Evolutionary conservation across 2,329 filamentous ascomycete genomes (phyloP).

Genomic region (Penicillium concentricum): DNA sequence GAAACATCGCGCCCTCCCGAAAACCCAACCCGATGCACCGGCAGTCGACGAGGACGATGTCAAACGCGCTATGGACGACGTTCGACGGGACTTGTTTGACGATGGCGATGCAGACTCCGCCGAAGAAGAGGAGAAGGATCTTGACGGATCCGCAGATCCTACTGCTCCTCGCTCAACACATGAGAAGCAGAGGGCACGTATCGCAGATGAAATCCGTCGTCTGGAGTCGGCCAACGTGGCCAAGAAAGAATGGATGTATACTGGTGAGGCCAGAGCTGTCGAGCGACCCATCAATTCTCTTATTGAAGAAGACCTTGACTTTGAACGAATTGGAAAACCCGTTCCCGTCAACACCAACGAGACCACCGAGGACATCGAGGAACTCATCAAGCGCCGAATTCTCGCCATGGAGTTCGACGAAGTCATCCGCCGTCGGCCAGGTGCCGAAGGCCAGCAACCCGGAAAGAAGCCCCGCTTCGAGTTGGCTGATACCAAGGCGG

Average conservation of each 20-base stretch:
- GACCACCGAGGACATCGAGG: slow-evolving; percentile 85
- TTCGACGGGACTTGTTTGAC: slow-evolving; percentile 87
- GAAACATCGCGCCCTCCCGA: slow-evolving; percentile 53
- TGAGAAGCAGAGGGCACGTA: slow-evolving; percentile 79
- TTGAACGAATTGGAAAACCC: slow-evolving; percentile 91
- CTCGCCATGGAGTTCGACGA: slow-evolving; percentile 90
- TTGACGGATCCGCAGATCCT: slow-evolving; percentile 56
- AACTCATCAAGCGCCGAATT: slow-evolving; percentile 90
- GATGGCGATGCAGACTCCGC: slow-evolving; percentile 52
- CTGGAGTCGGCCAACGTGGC: slow-evolving; percentile 86
- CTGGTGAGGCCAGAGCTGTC: slow-evolving; percentile 79
- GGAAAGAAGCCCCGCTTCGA: slow-evolving; percentile 72
- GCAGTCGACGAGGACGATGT: slow-evolving; percentile 64
- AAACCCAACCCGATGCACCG: slow-evolving; percentile 46
- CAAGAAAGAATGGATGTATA: slow-evolving; percentile 85
- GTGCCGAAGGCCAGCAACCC: slow-evolving; percentile 63
- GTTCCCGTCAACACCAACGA: slow-evolving; percentile 92
- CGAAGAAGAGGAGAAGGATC: slow-evolving; percentile 63
- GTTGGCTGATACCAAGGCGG: slow-evolving; percentile 82
- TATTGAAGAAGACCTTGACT: slow-evolving; percentile 91
- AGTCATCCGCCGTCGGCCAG: slow-evolving; percentile 76
- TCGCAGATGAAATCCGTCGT: slow-evolving; percentile 85
- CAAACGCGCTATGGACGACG: slow-evolving; percentile 78
- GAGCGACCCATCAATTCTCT: slow-evolving; percentile 89
- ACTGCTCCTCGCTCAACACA: slow-evolving; percentile 63